A percentile compares a stretch with the other conserved stretches of the same genome.
Conservation (phyloP, 2,329 filamentous ascomycete species). For the Aspergillus neotritici region DNA sequence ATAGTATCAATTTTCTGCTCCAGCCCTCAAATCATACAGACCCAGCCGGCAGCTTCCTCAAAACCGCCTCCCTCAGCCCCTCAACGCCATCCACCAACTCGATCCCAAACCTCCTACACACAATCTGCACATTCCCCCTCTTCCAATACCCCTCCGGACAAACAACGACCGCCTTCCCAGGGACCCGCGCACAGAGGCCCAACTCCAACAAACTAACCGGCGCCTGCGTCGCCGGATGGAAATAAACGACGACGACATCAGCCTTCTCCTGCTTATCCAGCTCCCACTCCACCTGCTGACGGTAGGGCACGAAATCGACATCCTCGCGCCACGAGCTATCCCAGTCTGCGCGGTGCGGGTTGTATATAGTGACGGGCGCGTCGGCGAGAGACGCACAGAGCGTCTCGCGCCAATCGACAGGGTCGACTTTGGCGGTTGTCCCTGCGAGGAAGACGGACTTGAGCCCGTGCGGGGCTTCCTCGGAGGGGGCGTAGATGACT, state of each 20-base stretch:
- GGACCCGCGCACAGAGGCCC: conserved; percentile 5
- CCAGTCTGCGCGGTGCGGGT: conserved; percentile 5
- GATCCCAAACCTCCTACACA: conserved; percentile 7
- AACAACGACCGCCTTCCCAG: conserved; percentile 6
- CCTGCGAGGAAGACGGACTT: conserved; percentile 5
- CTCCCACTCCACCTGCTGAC: conserved; percentile 9
- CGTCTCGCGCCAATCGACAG: conserved; percentile 3
- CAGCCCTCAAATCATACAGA: too few species aligned
- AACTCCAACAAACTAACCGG: conserved; percentile 9
- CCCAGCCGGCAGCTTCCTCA: background rate
- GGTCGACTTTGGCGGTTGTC: conserved; percentile 3
- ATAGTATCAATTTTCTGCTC: too few species aligned
- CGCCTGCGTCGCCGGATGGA: conserved; percentile 8
- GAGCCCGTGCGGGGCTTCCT: conserved; percentile 1
- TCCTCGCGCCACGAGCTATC: conserved; percentile 7
- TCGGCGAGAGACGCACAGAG: conserved; percentile 3
- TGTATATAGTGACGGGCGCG: conserved; percentile 3
- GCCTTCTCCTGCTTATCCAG: conserved; percentile 5
- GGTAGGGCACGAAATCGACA: conserved; percentile 3
- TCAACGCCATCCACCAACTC: conserved; percentile 7
- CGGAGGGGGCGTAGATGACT: conserved; percentile 6
- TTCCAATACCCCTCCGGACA: conserved; percentile 12
- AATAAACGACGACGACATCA: conserved; percentile 7
- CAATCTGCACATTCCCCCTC: conserved; percentile 11
- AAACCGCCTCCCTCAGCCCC: conserved; percentile 2